These are phyloP conservation scores for Balamuthia mandrillaris DNA, from an alignment of 208 protist genomes.

Conservation along the genomic window DNA sequence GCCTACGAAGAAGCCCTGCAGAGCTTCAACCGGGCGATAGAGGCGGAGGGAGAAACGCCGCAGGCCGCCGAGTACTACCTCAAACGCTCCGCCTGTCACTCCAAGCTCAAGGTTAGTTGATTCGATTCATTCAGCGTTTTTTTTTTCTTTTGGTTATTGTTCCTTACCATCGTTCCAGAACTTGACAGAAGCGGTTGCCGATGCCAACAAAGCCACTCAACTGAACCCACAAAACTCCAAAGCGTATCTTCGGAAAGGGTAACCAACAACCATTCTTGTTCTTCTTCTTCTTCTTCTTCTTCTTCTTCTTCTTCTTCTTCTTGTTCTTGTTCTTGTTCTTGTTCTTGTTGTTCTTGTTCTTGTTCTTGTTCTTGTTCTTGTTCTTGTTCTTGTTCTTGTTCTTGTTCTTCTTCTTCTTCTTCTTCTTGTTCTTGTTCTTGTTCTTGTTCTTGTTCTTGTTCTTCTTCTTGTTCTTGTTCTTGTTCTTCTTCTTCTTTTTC, in stretches of 20 bases:
- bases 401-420: not conserved
- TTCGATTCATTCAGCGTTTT: not conserved
- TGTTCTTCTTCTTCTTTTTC: conserved; percentile 38
- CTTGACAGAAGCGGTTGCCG: conserved; percentile 3
- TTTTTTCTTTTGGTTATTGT: not conserved
- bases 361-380: not conserved
- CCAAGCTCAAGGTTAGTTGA: too few relatives aligned
- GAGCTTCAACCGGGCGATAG: not conserved
- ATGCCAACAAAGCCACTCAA: not conserved
- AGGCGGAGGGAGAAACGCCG: not conserved
- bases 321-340: not conserved
- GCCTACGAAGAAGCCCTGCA: not conserved
- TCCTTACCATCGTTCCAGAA: not conserved
- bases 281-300: not conserved
- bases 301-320: not conserved
- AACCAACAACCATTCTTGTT: not conserved
- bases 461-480: not conserved
- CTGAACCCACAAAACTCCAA: conserved; percentile 4
- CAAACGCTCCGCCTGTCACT: conserved; percentile 26
- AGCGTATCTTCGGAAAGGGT: conserved; percentile 22
- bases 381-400: not conserved
- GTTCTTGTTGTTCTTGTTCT: not conserved
- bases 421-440: not conserved
- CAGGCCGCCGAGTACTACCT: conserved; percentile 15
- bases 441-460: not conserved